Base-by-base conservation (phyloP, 139 green algal species). In the Auxenochlorella pyrenoidosa region DNA sequence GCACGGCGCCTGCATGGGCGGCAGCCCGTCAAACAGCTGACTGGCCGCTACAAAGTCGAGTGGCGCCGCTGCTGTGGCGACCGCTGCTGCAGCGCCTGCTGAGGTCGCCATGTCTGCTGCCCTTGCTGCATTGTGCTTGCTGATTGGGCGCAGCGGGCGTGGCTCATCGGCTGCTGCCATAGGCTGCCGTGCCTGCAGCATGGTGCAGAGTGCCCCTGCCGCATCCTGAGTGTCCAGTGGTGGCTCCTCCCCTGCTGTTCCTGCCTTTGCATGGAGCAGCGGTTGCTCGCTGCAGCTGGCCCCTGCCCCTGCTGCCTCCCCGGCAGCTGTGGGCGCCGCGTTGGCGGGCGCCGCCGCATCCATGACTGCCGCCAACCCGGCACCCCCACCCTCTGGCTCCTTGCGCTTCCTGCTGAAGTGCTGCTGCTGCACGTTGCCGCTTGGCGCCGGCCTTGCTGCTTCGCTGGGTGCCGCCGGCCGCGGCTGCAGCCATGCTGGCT, bases 11-110 rank as follows among this genome's bases (percentile, higher is more conserved):
- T 34, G 54, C n/a, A 32, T 10, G 34, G 63, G 78, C 16, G 47
- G 77, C 78, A 70, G 54, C 54, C 63, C 44, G 2, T 70, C 51
- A 58, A 44, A 34, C 54, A 84, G 78, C n/a, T 84, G 78, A 34
- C 78, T 84, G 54, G 78, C 78, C 12, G 78, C 43, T 54, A 84
- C 54, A 71, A 84, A 84, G 6, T 19, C 78, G 21, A 36, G 19
- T 10, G 47, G 38, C 6, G 5, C n/a, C 5, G 32, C 47, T 32
- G 76, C 6, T 26, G 36, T 22, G 26, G 36, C 71, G 15, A 26
- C 36, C 71, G 71, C 34, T 34, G 36, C n/a, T 44, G 76, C 76
- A 38, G 78, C 63, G n/a, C 51, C n/a, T 44, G 24, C 47, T 44
- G 30, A 24, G 21, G 0, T 30, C 1, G 75, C 44, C 6, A 47